Conservation (phyloP, 306 rosid genomes). For the Hylodesmum podocarpum region DNA sequence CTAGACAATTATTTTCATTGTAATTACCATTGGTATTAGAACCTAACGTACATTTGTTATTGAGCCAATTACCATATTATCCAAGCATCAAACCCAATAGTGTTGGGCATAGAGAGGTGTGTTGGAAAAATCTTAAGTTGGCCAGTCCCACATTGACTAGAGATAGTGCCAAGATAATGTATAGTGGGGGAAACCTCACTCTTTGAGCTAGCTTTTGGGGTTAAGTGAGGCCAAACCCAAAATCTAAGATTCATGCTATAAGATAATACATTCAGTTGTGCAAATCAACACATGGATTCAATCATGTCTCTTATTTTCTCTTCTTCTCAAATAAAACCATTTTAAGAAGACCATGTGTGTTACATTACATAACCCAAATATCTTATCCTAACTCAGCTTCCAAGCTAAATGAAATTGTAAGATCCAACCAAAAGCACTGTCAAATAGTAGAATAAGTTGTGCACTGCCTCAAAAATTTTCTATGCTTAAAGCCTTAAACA, state of each 20-base stretch:
- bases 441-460: not conserved
- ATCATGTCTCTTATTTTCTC: not conserved
- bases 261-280: not conserved
- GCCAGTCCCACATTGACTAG: too few species aligned
- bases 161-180: too few species aligned
- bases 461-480: not conserved
- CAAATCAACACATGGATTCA: not conserved
- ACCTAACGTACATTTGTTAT: too few species aligned
- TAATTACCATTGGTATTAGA: too few species aligned
- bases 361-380: not conserved
- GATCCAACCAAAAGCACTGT: not conserved
- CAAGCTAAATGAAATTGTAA: not conserved
- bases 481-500: not conserved
- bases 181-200: too few species aligned
- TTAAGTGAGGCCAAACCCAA: too few species aligned
- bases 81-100: too few species aligned
- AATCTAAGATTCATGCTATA: too few species aligned
- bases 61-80: too few species aligned
- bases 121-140: too few species aligned
- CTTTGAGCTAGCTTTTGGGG: too few species aligned
- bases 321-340: not conserved
- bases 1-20: not conserved
- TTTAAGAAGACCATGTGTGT: not conserved
- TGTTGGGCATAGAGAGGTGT: too few species aligned
- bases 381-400: not conserved